Percentiles rank a stretch among this genome's conserved stretches.
phyloP scores from a whole-genome alignment of 345 rosid species.

The Moringa oleifera region DNA sequence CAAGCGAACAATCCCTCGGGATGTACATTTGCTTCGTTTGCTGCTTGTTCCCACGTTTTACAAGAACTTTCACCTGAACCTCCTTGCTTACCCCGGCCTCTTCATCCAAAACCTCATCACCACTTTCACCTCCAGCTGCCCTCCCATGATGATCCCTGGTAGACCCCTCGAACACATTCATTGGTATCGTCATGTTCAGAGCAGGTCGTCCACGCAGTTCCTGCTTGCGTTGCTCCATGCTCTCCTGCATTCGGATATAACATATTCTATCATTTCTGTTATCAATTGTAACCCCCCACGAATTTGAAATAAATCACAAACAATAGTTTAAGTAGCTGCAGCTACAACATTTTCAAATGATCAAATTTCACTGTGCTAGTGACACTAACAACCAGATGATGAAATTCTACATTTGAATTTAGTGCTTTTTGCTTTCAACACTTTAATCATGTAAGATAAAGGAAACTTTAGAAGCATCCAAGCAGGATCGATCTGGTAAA shows the following conservation, averaged over 20 bases:
- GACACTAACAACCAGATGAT: background rate
- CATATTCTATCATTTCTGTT: background rate
- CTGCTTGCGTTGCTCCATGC: constrained; percentile 93
- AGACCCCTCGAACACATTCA: constrained; percentile 91
- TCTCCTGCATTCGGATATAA: constrained; percentile 57
- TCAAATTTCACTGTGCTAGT: background rate
- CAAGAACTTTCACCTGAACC: constrained; percentile 92
- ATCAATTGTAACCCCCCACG: background rate
- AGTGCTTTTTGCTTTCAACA: no score
- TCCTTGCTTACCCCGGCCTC: constrained; percentile 69
- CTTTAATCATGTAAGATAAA: no score
- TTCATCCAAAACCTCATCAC: constrained; percentile 73
- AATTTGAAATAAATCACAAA: no score
- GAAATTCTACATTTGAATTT: no score
- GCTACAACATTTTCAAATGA: no score
- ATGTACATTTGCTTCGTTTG: constrained; percentile 90
- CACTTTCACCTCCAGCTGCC: constrained; percentile 61
- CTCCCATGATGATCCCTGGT: constrained; percentile 79
- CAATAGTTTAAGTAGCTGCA: no score
- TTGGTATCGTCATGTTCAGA: constrained; percentile 84
- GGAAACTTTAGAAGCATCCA: no score
- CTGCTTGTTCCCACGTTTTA: constrained; percentile 96
- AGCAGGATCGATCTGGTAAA: no score
- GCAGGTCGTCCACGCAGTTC: constrained; percentile 87
- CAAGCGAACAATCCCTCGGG: constrained; percentile 78